A percentile compares a stretch with the other conserved stretches of the same genome.
Conservation (phyloP, 75 land plant genomes). For the Adiantum capillusveneris region DNA sequence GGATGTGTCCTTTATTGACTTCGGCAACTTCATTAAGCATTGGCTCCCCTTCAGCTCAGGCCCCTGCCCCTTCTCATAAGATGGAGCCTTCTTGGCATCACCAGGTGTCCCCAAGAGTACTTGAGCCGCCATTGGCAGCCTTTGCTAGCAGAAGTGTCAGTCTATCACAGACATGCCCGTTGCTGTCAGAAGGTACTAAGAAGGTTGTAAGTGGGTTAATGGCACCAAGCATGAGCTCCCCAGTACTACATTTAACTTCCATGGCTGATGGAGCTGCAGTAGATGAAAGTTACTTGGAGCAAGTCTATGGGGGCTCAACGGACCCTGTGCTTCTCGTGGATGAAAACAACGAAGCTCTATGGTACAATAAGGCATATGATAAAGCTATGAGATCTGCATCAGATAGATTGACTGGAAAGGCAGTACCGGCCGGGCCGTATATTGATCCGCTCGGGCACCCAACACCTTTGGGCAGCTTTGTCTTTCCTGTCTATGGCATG, state of each 20-base stretch:
- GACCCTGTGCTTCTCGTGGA: neutral
- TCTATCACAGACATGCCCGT: no score
- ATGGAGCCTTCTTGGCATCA: neutral
- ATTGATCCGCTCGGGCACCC: constrained; percentile 6
- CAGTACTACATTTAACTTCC: no score
- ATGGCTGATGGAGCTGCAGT: neutral
- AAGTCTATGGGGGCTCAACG: constrained; percentile 2
- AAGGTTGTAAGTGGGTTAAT: neutral
- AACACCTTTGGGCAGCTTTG: constrained; percentile 2
- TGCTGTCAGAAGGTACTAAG: no score
- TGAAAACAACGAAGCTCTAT: neutral
- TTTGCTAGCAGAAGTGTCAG: no score
- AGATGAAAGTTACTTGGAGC: neutral
- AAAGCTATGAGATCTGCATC: neutral
- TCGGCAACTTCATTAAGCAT: neutral
- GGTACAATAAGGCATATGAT: neutral
- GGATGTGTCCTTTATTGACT: neutral
- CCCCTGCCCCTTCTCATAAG: neutral
- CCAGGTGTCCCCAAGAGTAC: no score
- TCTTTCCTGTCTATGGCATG: neutral
- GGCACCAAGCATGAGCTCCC: no score
- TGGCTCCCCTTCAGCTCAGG: neutral
- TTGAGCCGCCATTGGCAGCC: no score
- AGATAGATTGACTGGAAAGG: neutral
- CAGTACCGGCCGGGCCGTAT: neutral